Base-by-base conservation (phyloP, 495 filamentous ascomycete genomes). In the Talaromyces thailandensis region DNA sequence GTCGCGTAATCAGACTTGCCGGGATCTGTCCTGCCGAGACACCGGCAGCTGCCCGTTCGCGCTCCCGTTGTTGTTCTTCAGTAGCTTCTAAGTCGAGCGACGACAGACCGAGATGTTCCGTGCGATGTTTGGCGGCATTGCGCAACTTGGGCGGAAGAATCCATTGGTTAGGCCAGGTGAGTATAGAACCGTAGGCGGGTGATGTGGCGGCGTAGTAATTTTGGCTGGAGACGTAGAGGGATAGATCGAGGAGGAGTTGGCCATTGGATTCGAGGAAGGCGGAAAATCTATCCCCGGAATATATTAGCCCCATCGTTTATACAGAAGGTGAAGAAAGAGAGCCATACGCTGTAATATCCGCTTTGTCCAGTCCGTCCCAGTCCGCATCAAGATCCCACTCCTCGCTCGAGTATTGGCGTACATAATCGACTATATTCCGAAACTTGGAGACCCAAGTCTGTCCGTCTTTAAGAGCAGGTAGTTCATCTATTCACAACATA, bases 111-210 rank as follows among this genome's bases (percentile, higher is more conserved):
- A 96, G 82, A 66, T 90, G 85, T 31, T 82, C 83, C n/a, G 89
- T 92, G 57, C 87, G 83, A 18, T 71, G 64, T 68, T 87, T 83
- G 51, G 91, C 91, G 55, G 85, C 75, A 43, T 83, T 72, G 61
- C 91, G 88, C 26, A 86, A 74, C 60, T 78, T 76, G 4, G 86
- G 86, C 3, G 89, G 90, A 21, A 90, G 82, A 55, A 86, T 87
- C 84, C 90, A 97, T 68, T 89, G 88, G 57, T 88, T 82, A 8
- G 94, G 90, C 79, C 92, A 92, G 23, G 87, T 86, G 31, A 96
- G 84, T 62, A 96, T 82, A 4, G 76, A 70, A 60, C 84, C 86
- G 76, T 88, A 93, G 32, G 90, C 85, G 8, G 91, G 89, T 7
- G 88, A 85, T 35, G 91, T 96, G 40, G 78, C 70, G 55, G 73